Evolutionary conservation across 192 early-diverging fungal species (phyloP).

Genomic region (Thoreauomyces humboldtii): DNA sequence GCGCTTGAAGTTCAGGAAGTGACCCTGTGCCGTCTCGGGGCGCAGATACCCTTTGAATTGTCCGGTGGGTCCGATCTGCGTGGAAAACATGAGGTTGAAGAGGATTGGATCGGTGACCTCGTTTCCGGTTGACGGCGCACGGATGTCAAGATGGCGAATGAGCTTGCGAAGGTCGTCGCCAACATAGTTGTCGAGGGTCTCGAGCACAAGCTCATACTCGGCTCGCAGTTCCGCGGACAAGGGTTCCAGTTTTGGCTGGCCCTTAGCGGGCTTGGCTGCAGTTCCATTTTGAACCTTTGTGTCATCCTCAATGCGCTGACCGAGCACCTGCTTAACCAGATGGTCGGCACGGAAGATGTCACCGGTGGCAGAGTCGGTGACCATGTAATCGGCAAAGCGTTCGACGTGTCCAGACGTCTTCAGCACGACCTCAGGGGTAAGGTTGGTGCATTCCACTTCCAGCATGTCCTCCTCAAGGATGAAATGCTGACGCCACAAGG

Average conservation of each 20-base stretch:
- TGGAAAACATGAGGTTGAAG: conserved; percentile 99
- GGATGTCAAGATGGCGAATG: conserved; percentile 80
- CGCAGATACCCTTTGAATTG: conserved; percentile 91
- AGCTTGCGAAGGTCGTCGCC: conserved; percentile 82
- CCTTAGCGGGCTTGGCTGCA: conserved; percentile 32
- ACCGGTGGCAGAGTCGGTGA: conserved; percentile 84
- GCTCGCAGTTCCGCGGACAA: conserved; percentile 59
- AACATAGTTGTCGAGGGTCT: conserved; percentile 93
- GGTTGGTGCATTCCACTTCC: conserved; percentile 95
- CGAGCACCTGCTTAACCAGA: conserved; percentile 89
- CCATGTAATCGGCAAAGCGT: conserved; percentile 98
- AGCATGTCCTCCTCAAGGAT: conserved; percentile 99
- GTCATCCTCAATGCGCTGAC: conserved; percentile 87
- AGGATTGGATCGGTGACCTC: conserved; percentile 82
- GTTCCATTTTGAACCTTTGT: conserved; percentile 33
- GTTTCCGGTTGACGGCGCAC: conserved; percentile 89
- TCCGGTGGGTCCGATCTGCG: conserved; percentile 96
- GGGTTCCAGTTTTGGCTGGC: conserved; percentile 55
- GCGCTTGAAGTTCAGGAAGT: conserved; percentile 97
- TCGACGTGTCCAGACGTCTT: conserved; percentile 99
- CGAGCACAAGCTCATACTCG: conserved; percentile 84
- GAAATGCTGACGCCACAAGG: conserved; percentile 95
- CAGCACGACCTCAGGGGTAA: conserved; percentile 90
- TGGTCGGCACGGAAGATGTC: conserved; percentile 98
- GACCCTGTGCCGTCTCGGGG: conserved; percentile 99